phyloP scores from a whole-genome alignment of 164 flowering plant species.

The Piper longum region DNA sequence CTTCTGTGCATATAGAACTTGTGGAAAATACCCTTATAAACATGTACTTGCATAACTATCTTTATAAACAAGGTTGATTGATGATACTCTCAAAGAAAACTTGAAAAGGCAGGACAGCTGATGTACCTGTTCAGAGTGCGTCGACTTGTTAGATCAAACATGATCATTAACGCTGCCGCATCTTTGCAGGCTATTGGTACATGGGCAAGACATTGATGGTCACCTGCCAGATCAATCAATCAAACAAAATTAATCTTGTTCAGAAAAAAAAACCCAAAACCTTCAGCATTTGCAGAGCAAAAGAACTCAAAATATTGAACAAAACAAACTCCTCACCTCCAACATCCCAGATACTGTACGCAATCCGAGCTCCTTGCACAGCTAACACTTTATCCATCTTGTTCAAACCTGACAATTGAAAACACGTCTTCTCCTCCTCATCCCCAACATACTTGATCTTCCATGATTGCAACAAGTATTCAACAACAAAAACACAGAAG shows the following conservation, averaged over 20 bases:
- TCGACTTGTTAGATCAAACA: conserved; percentile 93
- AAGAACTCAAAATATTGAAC: not conserved
- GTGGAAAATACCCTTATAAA: too few relatives aligned
- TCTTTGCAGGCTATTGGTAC: conserved; percentile 82
- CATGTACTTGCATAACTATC: not conserved
- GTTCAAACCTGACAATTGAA: conserved; percentile 65
- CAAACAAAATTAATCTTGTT: not conserved
- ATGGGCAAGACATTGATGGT: conserved; percentile 39
- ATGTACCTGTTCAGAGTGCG: conserved; percentile 68
- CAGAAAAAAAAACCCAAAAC: not conserved
- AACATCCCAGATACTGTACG: conserved; percentile 84
- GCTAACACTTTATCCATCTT: conserved; percentile 52
- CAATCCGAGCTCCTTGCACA: conserved; percentile 60
- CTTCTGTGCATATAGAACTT: not conserved
- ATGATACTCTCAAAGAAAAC: not conserved
- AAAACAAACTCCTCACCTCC: conserved; percentile 35
- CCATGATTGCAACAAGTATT: not conserved
- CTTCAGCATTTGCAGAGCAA: not conserved
- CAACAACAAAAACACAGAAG: not conserved
- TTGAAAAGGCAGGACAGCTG: not conserved
- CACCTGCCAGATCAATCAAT: conserved; percentile 32
- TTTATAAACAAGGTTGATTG: conserved; percentile 1
- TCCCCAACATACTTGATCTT: conserved; percentile 80
- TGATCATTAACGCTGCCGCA: conserved; percentile 67
- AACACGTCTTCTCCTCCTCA: conserved; percentile 38